Evolutionary conservation across 1,284 basidiomycete genomes (phyloP).

Genomic region (Puccinia coronata): DNA sequence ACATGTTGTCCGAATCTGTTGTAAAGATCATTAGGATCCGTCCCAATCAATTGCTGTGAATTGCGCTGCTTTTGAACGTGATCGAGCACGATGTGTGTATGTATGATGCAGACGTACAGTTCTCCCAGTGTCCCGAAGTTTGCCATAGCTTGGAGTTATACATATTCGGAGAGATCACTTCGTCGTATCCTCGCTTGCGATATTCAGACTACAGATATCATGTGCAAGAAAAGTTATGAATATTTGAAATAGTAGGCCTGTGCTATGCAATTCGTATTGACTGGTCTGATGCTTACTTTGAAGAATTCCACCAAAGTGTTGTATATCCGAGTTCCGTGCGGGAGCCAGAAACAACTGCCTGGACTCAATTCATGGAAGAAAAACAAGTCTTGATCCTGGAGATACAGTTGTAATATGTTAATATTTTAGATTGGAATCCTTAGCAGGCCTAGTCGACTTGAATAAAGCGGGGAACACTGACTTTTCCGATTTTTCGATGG

Average conservation of each 20-base stretch:
- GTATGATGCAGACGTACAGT: conserved; percentile 59
- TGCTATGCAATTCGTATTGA: neutral
- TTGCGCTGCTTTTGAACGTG: too few species aligned
- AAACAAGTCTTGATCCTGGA: conserved; percentile 90
- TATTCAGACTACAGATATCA: conserved; percentile 66
- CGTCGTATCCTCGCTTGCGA: conserved; percentile 81
- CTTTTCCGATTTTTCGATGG: conserved; percentile 90
- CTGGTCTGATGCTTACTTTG: conserved; percentile 65
- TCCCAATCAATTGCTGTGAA: too few species aligned
- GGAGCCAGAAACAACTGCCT: conserved; percentile 94
- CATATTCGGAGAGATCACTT: conserved; percentile 98
- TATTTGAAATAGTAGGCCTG: neutral
- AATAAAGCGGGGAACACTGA: conserved; percentile 55
- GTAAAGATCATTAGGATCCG: neutral
- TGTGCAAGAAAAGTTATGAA: neutral
- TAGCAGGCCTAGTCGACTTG: too few species aligned
- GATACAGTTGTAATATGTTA: neutral
- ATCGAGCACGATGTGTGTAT: neutral
- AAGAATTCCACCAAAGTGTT: conserved; percentile 89
- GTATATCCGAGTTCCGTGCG: conserved; percentile 95
- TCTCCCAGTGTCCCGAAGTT: conserved; percentile 97
- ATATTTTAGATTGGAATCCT: too few species aligned
- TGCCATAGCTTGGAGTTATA: conserved; percentile 97
- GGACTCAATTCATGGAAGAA: conserved; percentile 97
- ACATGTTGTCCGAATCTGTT: conserved; percentile 92